phyloP scores from a whole-genome alignment of 768 basidiomycete species.

The Auriculariales sp. region DNA sequence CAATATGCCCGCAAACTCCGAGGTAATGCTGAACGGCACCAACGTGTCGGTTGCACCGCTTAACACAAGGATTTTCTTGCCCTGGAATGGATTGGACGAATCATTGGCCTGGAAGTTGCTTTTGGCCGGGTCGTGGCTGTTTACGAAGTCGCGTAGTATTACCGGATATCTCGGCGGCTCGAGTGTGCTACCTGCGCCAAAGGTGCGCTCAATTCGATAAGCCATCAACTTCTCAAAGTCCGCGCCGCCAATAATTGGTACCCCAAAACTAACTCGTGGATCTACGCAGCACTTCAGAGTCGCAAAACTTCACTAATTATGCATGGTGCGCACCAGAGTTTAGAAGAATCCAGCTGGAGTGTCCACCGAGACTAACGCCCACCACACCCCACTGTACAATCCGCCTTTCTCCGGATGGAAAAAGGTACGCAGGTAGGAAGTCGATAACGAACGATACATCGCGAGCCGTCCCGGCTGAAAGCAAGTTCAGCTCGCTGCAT shows the following conservation, averaged over 20 bases:
- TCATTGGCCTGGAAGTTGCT: no score
- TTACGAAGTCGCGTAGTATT: no score
- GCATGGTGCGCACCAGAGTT: constrained; percentile 20
- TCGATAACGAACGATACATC: constrained; percentile 77
- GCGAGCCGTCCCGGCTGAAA: constrained; percentile 43
- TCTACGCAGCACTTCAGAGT: no score
- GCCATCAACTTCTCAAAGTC: no score
- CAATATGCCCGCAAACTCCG: no score
- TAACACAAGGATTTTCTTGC: constrained; percentile 61
- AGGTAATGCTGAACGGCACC: constrained; percentile 50
- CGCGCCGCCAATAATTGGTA: no score
- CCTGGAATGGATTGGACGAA: constrained; percentile 44
- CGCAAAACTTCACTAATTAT: no score
- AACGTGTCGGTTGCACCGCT: constrained; percentile 49
- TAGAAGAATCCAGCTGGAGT: constrained; percentile 65
- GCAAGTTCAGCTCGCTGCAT: neutral
- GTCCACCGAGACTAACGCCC: constrained; percentile 75
- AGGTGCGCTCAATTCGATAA: no score
- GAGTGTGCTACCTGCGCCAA: no score
- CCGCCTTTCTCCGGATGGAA: constrained; percentile 49
- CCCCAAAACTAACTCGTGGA: no score
- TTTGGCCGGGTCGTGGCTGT: no score
- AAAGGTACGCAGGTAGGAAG: constrained; percentile 55
- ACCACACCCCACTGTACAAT: constrained; percentile 57
- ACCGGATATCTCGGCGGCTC: no score